A percentile compares a stretch with the other conserved stretches of the same genome.
Evolutionary conservation across 2,329 filamentous ascomycete species (phyloP).

Genomic region (Calonectria montana): DNA sequence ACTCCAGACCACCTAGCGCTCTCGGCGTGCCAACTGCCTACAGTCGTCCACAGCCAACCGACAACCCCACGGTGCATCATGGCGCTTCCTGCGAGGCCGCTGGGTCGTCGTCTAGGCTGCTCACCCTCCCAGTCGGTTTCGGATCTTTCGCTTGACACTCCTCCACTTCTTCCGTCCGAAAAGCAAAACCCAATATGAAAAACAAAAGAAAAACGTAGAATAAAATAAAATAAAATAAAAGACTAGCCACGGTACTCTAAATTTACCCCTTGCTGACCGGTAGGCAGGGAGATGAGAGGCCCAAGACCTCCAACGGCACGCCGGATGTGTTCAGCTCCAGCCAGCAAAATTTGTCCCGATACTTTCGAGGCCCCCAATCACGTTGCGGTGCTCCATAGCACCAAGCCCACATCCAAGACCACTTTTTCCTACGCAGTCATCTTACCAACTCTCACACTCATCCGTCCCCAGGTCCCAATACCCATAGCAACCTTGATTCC

Average conservation of each 20-base stretch:
- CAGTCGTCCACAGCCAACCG: constrained; percentile 42
- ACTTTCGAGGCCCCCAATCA: not conserved
- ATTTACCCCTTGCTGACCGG: constrained; percentile 1
- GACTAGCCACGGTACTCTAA: not conserved
- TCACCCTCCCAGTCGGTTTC: constrained; percentile 12
- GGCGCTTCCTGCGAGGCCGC: constrained; percentile 12
- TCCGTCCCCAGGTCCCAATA: not conserved
- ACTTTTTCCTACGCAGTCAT: constrained; percentile 2
- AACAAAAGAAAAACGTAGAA: too few relatives aligned
- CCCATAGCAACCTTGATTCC: not conserved
- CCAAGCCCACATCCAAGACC: not conserved
- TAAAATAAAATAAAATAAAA: too few relatives aligned
- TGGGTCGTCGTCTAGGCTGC: not conserved
- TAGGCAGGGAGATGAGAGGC: constrained; percentile 12
- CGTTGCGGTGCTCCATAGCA: not conserved
- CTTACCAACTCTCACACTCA: not conserved
- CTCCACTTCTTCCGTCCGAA: not conserved
- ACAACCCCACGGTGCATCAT: constrained; percentile 38
- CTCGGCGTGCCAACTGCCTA: constrained; percentile 6
- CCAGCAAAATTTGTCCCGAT: not conserved
- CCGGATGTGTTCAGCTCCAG: not conserved
- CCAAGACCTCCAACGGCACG: constrained; percentile 3
- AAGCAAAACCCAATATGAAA: not conserved
- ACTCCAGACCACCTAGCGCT: not conserved
- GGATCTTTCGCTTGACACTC: constrained; percentile 8